Conservation (phyloP, 2,329 filamentous ascomycete genomes). For the Calycina marina region DNA sequence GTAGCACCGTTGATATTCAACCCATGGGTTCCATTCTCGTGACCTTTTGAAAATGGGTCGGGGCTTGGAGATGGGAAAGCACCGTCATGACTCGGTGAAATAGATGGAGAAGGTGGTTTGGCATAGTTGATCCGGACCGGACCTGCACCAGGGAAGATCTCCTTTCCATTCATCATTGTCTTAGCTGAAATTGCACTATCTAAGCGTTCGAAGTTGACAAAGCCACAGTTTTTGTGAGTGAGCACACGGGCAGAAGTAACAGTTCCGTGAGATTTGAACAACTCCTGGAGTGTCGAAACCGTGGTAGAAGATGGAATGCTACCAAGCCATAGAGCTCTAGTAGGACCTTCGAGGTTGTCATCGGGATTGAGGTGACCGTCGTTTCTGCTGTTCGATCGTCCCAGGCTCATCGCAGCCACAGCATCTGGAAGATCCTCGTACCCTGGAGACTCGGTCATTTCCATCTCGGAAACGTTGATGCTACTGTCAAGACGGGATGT, state of each 20-base stretch:
- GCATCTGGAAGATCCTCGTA: conserved; percentile 71
- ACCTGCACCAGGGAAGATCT: conserved; percentile 94
- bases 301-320: conserved; percentile 96
- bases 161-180: conserved; percentile 80
- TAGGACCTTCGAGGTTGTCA: conserved; percentile 80
- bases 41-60: conserved; percentile 54
- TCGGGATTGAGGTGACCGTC: conserved; percentile 56
- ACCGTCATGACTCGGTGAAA: conserved; percentile 67
- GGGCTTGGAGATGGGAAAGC: conserved; percentile 84
- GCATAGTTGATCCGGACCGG: conserved; percentile 94
- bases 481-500: conserved; percentile 61
- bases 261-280: conserved; percentile 84
- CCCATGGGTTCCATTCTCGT: conserved; percentile 32
- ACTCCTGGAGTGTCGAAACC: conserved; percentile 82
- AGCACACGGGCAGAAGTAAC: conserved; percentile 87
- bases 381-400: conserved; percentile 48
- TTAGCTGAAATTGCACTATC: conserved; percentile 88
- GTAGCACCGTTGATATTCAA: conserved; percentile 24
- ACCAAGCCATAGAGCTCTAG: conserved; percentile 88
- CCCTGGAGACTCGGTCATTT: conserved; percentile 59
- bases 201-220: conserved; percentile 89
- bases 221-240: conserved; percentile 97
- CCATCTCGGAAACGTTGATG: conserved; percentile 61
- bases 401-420: conserved; percentile 66
- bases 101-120: conserved; percentile 81